Conservation (phyloP, 495 filamentous ascomycete species). For the Tetracladium setigerum region DNA sequence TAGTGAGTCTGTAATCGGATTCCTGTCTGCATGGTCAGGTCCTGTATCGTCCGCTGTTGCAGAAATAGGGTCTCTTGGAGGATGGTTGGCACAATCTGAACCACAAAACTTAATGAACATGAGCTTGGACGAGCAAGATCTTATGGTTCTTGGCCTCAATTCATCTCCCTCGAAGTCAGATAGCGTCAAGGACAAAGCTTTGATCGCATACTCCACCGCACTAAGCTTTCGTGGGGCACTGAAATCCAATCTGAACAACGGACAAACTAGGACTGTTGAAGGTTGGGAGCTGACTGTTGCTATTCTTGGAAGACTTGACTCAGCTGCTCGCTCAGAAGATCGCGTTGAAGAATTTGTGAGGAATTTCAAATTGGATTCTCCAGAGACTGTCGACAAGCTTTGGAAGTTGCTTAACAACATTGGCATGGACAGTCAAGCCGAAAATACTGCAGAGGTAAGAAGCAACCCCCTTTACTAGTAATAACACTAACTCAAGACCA, state of each 20-base stretch:
- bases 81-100: slow-evolving; percentile 59
- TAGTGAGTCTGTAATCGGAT: slow-evolving; percentile 60
- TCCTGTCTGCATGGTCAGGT: slow-evolving; percentile 71
- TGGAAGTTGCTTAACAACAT: slow-evolving; percentile 62
- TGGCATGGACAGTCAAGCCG: slow-evolving; percentile 61
- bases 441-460: slow-evolving; percentile 65
- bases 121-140: slow-evolving; percentile 44
- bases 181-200: slow-evolving; percentile 59
- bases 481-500: slow-evolving; percentile 5
- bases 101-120: slow-evolving; percentile 34
- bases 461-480: neutral
- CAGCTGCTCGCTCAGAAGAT: slow-evolving; percentile 53
- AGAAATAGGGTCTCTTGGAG: slow-evolving; percentile 65
- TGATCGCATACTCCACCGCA: slow-evolving; percentile 65
- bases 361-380: slow-evolving; percentile 54
- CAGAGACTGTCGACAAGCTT: slow-evolving; percentile 63
- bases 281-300: slow-evolving; percentile 86
- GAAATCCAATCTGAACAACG: slow-evolving; percentile 16
- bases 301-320: slow-evolving; percentile 65
- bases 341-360: slow-evolving; percentile 59
- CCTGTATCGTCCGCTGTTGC: slow-evolving; percentile 67
- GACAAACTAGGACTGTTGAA: slow-evolving; percentile 36
- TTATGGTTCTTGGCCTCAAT: slow-evolving; percentile 46
- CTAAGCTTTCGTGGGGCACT: slow-evolving; percentile 36
- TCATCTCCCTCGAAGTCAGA: slow-evolving; percentile 34